These are phyloP conservation scores for Phytophthora sansomeana DNA, from an alignment of 352 stramenopile genomes.

Conservation along the genomic window DNA sequence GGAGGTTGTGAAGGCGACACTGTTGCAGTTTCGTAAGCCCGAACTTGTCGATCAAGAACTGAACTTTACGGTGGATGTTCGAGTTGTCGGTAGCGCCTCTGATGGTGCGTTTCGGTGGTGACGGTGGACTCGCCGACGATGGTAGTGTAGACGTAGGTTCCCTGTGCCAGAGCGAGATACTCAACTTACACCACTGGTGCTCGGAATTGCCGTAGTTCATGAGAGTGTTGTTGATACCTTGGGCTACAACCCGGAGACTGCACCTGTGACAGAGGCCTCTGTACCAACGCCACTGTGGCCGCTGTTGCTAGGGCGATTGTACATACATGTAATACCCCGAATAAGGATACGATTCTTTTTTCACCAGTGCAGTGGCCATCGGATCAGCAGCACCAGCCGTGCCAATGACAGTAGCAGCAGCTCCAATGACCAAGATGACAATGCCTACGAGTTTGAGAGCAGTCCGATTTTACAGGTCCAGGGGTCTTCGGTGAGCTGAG, in stretches of 20 bases:
- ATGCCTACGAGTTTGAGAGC: conserved; percentile 48
- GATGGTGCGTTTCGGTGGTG: conserved; percentile 51
- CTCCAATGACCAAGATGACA: conserved; percentile 35
- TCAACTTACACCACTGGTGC: conserved; percentile 53
- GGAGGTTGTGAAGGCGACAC: conserved; percentile 11
- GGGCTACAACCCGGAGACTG: conserved; percentile 41
- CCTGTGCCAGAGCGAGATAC: conserved; percentile 60
- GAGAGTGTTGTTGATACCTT: conserved; percentile 46
- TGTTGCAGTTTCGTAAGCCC: conserved; percentile 32
- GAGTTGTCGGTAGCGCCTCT: conserved; percentile 50
- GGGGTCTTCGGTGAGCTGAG: conserved; percentile 31
- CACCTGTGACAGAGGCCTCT: conserved; percentile 29
- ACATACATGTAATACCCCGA: conserved; percentile 44
- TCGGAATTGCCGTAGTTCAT: conserved; percentile 35
- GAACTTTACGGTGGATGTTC: conserved; percentile 53
- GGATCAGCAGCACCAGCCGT: conserved; percentile 41
- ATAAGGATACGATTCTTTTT: conserved; percentile 41
- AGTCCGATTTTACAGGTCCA: conserved; percentile 51
- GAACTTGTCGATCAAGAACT: conserved; percentile 60
- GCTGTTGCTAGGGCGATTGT: conserved; percentile 33
- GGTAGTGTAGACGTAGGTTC: conserved; percentile 47
- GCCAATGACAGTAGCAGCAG: conserved; percentile 32
- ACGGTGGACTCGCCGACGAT: conserved; percentile 49
- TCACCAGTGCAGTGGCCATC: conserved; percentile 30
- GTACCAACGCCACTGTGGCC: conserved; percentile 20